Evolutionary conservation across 164 flowering plant species (phyloP), one percentile per base, ranked within the genome.

Genomic region (Magnolia officinalis): DNA sequence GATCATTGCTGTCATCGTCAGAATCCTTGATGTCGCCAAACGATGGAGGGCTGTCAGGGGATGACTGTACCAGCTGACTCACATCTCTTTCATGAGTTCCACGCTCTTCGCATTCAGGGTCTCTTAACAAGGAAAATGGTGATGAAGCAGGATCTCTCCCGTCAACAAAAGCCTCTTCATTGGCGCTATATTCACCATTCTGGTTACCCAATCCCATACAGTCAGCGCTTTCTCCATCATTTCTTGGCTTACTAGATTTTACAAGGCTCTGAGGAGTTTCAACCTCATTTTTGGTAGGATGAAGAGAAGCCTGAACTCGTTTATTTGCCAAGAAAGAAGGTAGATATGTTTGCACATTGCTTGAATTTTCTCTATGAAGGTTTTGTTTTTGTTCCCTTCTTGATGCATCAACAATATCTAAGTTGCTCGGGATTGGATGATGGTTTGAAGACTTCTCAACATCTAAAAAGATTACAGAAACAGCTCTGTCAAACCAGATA

Each of bases 21-120:
- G 82, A 82, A 73, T 81, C 86, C 81, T 81, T 88, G 3, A 52
- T 50, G 74, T 80, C 87, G 69, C 83, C 89, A 72, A 79, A 83
- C 10, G 96, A 89, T 74, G 89, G 91, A 81, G 91, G 87, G 77
- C 88, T 87, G 6, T 58, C 85, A 1, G 82, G 86, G 2, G 83
- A 84, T 37, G 73, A 63, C 49, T 80, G 87, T 14, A 66, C 78
- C 37, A 51, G 73, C 65, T 73, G 85, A 76, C 79, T 80, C 66
- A 79, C 31, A 23, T 83, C 85, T 7, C 73, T 23, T 45, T 75
- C 76, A 58, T 19, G 71, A 81, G n/a, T 72, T 49, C 67, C 75
- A 59, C 61, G 18, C n/a, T 75, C 76, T 63, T 72, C 68, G 19
- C 4, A n/a, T 6, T 67, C 68, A 8, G 31, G 70, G 24, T 65